A percentile compares a stretch with the other conserved stretches of the same genome.
Evolutionary conservation across 2,329 filamentous ascomycete genomes (phyloP).

Genomic region (Botryosphaeria agaves): DNA sequence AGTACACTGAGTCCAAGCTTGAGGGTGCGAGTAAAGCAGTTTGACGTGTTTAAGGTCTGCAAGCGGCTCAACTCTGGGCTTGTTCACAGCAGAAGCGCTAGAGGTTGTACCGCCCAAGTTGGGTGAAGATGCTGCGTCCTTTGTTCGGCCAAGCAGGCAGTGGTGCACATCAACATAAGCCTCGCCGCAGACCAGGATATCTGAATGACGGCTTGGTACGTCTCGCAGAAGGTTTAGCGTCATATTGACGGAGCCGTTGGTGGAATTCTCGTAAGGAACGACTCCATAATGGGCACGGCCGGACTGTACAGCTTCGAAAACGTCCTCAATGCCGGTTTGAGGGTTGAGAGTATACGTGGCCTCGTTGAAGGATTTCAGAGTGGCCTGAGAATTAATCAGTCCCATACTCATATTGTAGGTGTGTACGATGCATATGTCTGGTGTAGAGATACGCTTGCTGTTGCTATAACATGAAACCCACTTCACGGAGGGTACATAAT

Average conservation of each 20-base stretch:
- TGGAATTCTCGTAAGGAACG: slow-evolving; percentile 90
- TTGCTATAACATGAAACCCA: no score
- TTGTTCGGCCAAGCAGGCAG: slow-evolving; percentile 49
- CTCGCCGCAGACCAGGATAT: slow-evolving; percentile 66
- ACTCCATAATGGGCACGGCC: slow-evolving; percentile 53
- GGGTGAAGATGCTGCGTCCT: slow-evolving; percentile 1
- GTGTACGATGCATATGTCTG: slow-evolving; percentile 7
- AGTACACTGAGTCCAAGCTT: slow-evolving; percentile 86
- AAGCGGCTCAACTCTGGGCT: slow-evolving; percentile 31
- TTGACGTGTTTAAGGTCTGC: slow-evolving; percentile 42
- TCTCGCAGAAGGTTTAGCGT: slow-evolving; percentile 83
- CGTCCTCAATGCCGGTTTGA: slow-evolving; percentile 38
- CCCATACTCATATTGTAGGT: slow-evolving; percentile 7
- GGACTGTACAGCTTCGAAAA: slow-evolving; percentile 63
- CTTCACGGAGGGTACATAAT: no score
- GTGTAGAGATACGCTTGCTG: no score
- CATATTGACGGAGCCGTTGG: slow-evolving; percentile 80
- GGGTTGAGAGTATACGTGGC: slow-evolving; percentile 17
- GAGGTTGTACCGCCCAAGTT: background rate
- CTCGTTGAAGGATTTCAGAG: slow-evolving; percentile 17
- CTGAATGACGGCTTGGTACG: slow-evolving; percentile 41
- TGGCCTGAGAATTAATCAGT: slow-evolving; percentile 25
- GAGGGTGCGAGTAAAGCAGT: slow-evolving; percentile 80
- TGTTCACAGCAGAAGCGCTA: slow-evolving; percentile 6
- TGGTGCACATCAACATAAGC: slow-evolving; percentile 79